phyloP scores from a whole-genome alignment of 495 filamentous ascomycete genomes.

The Penicillium egyptiacum region DNA sequence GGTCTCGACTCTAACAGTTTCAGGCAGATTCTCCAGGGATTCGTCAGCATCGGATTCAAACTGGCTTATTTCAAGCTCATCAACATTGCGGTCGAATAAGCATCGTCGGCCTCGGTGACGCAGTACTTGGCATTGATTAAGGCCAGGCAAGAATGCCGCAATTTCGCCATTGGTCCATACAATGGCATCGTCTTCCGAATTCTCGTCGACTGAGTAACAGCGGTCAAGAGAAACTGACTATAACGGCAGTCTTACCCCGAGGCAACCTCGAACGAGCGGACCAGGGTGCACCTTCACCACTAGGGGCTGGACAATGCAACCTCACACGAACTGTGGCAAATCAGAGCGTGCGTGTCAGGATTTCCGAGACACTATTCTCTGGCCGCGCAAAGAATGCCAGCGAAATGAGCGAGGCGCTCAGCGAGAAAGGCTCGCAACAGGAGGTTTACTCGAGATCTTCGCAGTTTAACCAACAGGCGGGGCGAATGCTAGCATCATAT shows the following conservation, averaged over 20 bases:
- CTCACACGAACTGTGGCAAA: too few species aligned
- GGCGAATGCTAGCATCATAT: neutral
- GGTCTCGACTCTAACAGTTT: too few species aligned
- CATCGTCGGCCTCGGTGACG: neutral
- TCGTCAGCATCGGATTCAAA: too few species aligned
- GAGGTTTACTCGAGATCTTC: neutral
- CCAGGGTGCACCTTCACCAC: neutral
- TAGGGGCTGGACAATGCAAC: too few species aligned
- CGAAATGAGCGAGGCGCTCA: neutral
- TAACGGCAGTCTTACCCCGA: neutral
- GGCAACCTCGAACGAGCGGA: neutral
- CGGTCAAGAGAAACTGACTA: neutral
- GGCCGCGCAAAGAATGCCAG: too few species aligned
- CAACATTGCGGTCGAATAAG: too few species aligned
- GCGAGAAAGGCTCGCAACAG: constrained; percentile 2
- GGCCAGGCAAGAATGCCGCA: neutral
- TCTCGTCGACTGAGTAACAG: neutral
- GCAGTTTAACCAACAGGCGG: neutral
- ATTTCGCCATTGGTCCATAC: neutral
- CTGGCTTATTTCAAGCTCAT: too few species aligned
- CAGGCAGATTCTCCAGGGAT: too few species aligned
- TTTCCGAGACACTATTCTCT: too few species aligned
- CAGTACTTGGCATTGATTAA: neutral
- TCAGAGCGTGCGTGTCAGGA: too few species aligned
- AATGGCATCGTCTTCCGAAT: neutral